Percentiles rank a stretch among this genome's conserved stretches.
Evolutionary conservation across 192 early-diverging fungal genomes (phyloP).

Genomic region (Linnemannia zychae): DNA sequence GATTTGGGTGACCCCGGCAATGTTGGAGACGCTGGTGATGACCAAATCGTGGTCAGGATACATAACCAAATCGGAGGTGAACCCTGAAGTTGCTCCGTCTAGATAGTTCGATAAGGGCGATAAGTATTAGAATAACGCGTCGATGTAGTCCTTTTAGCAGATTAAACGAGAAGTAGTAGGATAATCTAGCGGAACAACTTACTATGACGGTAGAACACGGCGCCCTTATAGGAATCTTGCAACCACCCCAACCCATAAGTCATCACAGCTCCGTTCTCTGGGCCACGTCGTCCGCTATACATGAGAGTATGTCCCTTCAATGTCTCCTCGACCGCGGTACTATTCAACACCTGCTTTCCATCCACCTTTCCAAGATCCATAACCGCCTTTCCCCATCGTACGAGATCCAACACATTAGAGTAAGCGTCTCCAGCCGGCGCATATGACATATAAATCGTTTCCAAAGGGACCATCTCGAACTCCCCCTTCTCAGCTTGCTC

Average conservation of each 20-base stretch:
- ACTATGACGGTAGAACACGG: slow-evolving; percentile 1
- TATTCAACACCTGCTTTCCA: slow-evolving; percentile 28
- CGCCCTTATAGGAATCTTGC: slow-evolving; percentile 17
- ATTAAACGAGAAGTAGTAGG: no score
- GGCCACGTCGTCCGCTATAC: background rate
- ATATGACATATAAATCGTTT: background rate
- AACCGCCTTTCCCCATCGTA: slow-evolving; percentile 6
- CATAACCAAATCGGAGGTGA: background rate
- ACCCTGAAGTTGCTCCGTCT: background rate
- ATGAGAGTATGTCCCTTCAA: background rate
- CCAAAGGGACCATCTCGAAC: background rate
- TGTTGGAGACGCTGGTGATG: background rate
- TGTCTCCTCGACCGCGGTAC: background rate
- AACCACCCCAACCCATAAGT: slow-evolving; percentile 34
- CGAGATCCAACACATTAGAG: slow-evolving; percentile 30
- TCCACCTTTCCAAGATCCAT: slow-evolving; percentile 6
- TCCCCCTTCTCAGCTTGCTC: slow-evolving; percentile 15
- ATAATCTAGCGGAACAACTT: background rate
- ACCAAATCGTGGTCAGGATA: slow-evolving; percentile 9
- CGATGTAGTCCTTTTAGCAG: no score
- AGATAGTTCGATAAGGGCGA: background rate
- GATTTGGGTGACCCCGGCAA: background rate
- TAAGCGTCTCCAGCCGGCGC: slow-evolving; percentile 25
- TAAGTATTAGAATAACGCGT: background rate
- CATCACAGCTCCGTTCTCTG: background rate